Percentiles rank a stretch among this genome's conserved stretches.
phyloP scores from a whole-genome alignment of 768 basidiomycete genomes.

The Amanita fuliginea region DNA sequence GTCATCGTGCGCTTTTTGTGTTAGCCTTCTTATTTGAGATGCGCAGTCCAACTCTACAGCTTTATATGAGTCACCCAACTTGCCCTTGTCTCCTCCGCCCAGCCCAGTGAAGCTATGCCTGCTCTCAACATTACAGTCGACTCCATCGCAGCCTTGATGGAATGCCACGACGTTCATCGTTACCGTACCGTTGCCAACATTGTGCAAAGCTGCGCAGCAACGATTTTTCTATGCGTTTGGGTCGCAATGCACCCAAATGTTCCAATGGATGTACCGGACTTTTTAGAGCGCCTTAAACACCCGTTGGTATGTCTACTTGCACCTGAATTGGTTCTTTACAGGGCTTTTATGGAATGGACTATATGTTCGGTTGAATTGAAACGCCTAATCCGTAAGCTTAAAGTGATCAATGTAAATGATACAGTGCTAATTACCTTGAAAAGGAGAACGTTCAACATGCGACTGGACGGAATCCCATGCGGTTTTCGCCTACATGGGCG shows the following conservation, averaged over 20 bases:
- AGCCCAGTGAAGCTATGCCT: no score
- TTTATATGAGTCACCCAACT: no score
- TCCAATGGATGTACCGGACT: not conserved
- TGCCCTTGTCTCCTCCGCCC: no score
- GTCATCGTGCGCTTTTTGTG: no score
- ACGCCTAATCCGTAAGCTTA: not conserved
- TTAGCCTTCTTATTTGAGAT: no score
- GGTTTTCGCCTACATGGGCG: not conserved
- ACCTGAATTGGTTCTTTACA: no score
- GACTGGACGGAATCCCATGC: slow-evolving; percentile 1
- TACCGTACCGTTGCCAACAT: not conserved
- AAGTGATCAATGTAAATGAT: not conserved
- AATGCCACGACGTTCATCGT: not conserved
- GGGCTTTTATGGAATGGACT: no score
- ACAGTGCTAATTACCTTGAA: not conserved
- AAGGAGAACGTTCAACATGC: not conserved
- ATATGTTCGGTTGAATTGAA: not conserved
- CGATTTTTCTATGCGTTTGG: slow-evolving; percentile 3
- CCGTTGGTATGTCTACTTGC: no score
- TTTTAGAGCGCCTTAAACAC: not conserved
- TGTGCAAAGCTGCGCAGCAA: not conserved
- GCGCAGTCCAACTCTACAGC: no score
- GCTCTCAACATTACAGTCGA: no score
- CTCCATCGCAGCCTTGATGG: no score
- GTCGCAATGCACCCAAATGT: slow-evolving; percentile 1